Conservation (phyloP, 768 basidiomycete species). For the Daedalea quercina region DNA sequence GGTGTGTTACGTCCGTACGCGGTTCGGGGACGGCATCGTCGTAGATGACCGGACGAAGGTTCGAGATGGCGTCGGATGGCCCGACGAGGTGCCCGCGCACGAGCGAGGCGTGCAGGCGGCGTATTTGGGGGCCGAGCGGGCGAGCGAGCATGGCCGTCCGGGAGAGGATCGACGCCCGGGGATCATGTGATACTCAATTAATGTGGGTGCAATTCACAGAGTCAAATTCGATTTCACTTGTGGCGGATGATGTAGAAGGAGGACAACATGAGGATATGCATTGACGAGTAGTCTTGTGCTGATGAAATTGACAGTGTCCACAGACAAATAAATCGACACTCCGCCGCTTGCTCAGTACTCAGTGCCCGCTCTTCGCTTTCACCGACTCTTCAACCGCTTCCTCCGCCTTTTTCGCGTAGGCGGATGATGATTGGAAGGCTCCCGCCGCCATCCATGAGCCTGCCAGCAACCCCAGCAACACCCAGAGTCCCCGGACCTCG, state of each 20-base stretch:
- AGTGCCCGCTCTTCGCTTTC: constrained; percentile 4
- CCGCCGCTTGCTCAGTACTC: neutral
- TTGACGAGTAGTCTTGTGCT: neutral
- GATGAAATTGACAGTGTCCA: neutral
- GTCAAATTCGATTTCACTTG: neutral
- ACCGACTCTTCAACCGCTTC: constrained; percentile 6
- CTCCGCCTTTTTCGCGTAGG: constrained; percentile 11
- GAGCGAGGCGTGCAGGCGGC: constrained; percentile 12
- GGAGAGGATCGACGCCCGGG: neutral
- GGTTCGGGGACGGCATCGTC: constrained; percentile 41
- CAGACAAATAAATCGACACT: neutral
- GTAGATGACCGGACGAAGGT: constrained; percentile 76
- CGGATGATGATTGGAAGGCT: constrained; percentile 15
- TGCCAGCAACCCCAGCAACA: constrained; percentile 40
- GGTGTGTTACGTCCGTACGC: constrained; percentile 35
- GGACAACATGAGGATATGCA: neutral
- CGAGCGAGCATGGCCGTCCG: constrained; percentile 11
- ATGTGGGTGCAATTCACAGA: neutral
- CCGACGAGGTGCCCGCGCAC: constrained; percentile 41
- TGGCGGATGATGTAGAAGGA: neutral
- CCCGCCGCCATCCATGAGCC: constrained; percentile 43
- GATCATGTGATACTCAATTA: neutral
- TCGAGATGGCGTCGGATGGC: constrained; percentile 71
- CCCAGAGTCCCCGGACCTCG: constrained; percentile 42
- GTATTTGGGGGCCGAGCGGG: constrained; percentile 4